Percentiles rank a stretch among this genome's conserved stretches.
phyloP scores from a whole-genome alignment of 306 rosid genomes.

The Betula pendula region DNA sequence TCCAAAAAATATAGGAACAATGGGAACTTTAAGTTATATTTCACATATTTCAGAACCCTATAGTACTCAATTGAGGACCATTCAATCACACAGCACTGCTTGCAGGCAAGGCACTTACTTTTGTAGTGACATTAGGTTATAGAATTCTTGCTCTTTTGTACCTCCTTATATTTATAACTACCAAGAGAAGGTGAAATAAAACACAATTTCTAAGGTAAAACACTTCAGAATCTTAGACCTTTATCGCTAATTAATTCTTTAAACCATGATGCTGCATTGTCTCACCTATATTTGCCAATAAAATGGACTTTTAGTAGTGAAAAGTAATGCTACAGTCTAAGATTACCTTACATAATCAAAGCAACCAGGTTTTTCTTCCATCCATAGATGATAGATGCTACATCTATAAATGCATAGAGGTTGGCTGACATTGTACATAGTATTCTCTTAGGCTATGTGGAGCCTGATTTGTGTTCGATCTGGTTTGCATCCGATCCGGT shows the following conservation, averaged over 20 bases:
- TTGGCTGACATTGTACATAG: background rate
- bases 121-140: background rate
- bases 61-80: background rate
- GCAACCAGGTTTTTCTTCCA: background rate
- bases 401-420: too few relatives aligned
- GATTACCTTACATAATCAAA: background rate
- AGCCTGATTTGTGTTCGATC: too few relatives aligned
- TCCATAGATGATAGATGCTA: too few relatives aligned
- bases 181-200: background rate
- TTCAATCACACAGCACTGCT: background rate
- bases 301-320: background rate
- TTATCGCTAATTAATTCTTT: background rate
- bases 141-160: background rate
- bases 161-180: background rate
- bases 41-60: background rate
- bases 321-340: background rate
- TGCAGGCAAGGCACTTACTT: background rate
- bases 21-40: background rate
- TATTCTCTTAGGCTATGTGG: too few relatives aligned
- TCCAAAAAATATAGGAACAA: background rate
- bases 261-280: background rate
- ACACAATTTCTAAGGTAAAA: background rate
- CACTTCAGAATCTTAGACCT: background rate
- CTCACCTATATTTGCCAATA: background rate
- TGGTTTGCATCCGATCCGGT: too few relatives aligned